Evolutionary conservation across 805 yeast genomes (phyloP).

Genomic region (Candida palmyrensis): DNA sequence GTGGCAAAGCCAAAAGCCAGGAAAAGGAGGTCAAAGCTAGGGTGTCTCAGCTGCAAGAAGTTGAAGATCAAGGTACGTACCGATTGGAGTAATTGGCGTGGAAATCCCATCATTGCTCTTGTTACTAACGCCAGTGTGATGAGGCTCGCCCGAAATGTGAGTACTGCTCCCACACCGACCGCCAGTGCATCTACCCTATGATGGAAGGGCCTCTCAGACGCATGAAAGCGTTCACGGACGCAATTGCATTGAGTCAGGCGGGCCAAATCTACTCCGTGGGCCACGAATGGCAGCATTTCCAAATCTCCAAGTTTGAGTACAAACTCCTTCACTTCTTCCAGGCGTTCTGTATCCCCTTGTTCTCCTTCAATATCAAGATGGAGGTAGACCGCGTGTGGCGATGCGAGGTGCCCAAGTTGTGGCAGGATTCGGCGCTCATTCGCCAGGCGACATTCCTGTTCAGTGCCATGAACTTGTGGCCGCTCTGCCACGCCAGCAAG

Average conservation of each 20-base stretch:
- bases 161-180: slow-evolving; percentile 18
- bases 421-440: slow-evolving; percentile 12
- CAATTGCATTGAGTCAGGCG: not conserved
- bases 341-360: slow-evolving; percentile 9
- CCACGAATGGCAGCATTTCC: slow-evolving; percentile 7
- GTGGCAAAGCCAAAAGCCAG: too few species aligned
- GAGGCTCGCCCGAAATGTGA: slow-evolving; percentile 22
- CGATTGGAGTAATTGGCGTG: not conserved
- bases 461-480: slow-evolving; percentile 15
- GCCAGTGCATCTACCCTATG: slow-evolving; percentile 16
- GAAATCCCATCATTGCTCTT: not conserved
- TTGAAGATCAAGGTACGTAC: slow-evolving; percentile 21
- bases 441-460: slow-evolving; percentile 15
- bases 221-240: too few species aligned
- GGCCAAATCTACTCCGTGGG: not conserved
- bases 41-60: slow-evolving; percentile 27
- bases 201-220: too few species aligned
- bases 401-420: slow-evolving; percentile 11
- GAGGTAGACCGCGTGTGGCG: slow-evolving; percentile 11
- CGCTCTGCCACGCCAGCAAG: not conserved
- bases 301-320: slow-evolving; percentile 15
- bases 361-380: slow-evolving; percentile 2
- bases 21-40: too few species aligned
- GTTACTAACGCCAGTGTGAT: slow-evolving; percentile 13
- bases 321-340: slow-evolving; percentile 16